Conservation (phyloP, 2,329 filamentous ascomycete species). For the Neofusicoccum parvum region DNA sequence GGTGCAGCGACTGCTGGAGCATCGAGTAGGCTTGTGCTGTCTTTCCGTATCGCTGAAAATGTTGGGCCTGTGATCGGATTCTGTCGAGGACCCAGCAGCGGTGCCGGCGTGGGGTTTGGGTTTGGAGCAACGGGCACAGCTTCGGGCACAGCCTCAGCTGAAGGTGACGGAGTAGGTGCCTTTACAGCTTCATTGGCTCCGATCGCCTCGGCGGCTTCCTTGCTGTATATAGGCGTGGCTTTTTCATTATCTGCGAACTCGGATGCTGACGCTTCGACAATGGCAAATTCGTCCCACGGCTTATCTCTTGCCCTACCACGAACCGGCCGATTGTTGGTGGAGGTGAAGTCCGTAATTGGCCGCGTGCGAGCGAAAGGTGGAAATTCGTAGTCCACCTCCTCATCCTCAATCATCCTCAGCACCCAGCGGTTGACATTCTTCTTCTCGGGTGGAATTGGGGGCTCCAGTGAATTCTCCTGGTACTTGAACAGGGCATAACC, state of each 20-base stretch:
- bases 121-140: slow-evolving; percentile 24
- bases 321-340: slow-evolving; percentile 71
- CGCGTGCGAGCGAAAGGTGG: slow-evolving; percentile 75
- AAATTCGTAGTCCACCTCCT: slow-evolving; percentile 84
- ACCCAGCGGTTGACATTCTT: slow-evolving; percentile 82
- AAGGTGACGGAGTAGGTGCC: slow-evolving; percentile 32
- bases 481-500: slow-evolving; percentile 78
- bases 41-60: slow-evolving; percentile 50
- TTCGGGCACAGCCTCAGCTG: slow-evolving; percentile 31
- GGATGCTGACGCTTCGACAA: slow-evolving; percentile 70
- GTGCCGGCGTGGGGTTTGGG: slow-evolving; percentile 25
- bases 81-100: slow-evolving; percentile 41
- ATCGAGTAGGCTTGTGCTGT: slow-evolving; percentile 47
- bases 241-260: slow-evolving; percentile 71
- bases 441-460: slow-evolving; percentile 65
- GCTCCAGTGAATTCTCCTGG: slow-evolving; percentile 73
- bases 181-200: slow-evolving; percentile 22
- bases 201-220: slow-evolving; percentile 45
- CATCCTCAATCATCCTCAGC: slow-evolving; percentile 80
- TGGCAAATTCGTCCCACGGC: slow-evolving; percentile 79
- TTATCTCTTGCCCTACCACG: slow-evolving; percentile 70
- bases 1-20: slow-evolving; percentile 46
- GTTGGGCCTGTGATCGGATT: slow-evolving; percentile 55
- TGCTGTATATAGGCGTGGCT: slow-evolving; percentile 66
- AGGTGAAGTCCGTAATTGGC: slow-evolving; percentile 74